Evolutionary conservation across 2,329 filamentous ascomycete genomes (phyloP).

Genomic region (Pseudovirgaria hyperparasitica): DNA sequence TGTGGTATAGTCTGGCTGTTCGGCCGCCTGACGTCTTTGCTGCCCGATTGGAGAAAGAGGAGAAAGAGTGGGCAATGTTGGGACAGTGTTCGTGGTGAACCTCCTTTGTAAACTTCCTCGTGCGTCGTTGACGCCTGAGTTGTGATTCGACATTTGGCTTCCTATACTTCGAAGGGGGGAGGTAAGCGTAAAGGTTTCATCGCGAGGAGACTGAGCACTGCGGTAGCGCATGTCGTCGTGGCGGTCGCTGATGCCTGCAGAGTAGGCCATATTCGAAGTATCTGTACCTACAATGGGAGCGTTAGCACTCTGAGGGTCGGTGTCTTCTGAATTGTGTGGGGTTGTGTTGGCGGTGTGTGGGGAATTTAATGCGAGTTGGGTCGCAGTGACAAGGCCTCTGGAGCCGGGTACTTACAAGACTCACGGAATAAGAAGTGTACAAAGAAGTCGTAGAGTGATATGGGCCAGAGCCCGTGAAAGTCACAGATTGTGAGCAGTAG

Average conservation of each 20-base stretch:
- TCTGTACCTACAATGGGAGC: constrained; percentile 10
- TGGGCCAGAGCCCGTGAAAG: too few relatives aligned
- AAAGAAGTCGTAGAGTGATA: too few relatives aligned
- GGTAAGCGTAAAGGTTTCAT: constrained; percentile 61
- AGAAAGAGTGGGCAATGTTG: constrained; percentile 61
- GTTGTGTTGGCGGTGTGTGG: too few relatives aligned
- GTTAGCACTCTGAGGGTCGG: too few relatives aligned
- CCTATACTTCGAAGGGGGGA: constrained; percentile 56
- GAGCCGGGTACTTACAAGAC: too few relatives aligned
- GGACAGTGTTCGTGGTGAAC: constrained; percentile 83
- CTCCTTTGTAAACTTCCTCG: constrained; percentile 73
- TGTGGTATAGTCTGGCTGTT: constrained; percentile 40
- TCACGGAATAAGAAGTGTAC: too few relatives aligned
- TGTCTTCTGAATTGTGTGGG: too few relatives aligned
- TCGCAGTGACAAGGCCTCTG: too few relatives aligned
- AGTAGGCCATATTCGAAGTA: constrained; percentile 57
- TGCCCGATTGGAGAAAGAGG: constrained; percentile 48
- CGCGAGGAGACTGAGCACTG: constrained; percentile 62
- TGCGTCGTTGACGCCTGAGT: constrained; percentile 49
- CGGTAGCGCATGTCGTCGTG: constrained; percentile 75
- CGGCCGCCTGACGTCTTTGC: constrained; percentile 39
- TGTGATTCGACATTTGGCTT: constrained; percentile 45
- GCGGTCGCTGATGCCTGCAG: constrained; percentile 47
- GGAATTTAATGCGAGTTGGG: too few relatives aligned
- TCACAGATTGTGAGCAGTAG: too few relatives aligned